Base-by-base conservation (phyloP, 257 asterid genomes). In the Cynanchum wilfordii region DNA sequence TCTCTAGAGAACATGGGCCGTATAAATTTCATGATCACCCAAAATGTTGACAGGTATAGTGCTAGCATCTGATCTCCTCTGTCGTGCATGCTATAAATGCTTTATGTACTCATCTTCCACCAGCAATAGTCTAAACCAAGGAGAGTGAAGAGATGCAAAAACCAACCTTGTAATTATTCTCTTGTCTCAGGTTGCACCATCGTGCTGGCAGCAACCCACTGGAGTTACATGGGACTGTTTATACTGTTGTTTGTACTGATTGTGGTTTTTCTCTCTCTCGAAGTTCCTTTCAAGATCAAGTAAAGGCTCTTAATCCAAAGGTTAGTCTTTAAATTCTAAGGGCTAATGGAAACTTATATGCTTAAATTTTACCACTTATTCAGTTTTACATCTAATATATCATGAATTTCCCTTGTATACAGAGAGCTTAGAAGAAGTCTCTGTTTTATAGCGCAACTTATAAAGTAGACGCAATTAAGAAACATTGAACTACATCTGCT, bases 121-220 rank as follows among this genome's bases (percentile, higher is more conserved):
- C 51, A 44, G 57, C 24, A 59, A 17, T 65, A 36, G 13, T 30
- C 29, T 5, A 50, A 15, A 50, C 10, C 27, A 69, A 20, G 59
- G 10, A 4, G 71, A 17, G 1, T 22, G 19, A 70, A 10, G 51
- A 52, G 25, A 13, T 25, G 27, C 19, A 47, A 52, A 30, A 25
- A 22, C 15, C 15, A 27, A 52, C 78, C 17, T 54, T 51, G 5
- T 10, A 56, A 17, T 38, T 15, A 4, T 51, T 50, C 20, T 70
- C 57, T 73, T 20, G 71, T 74, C 74, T 56, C 88, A 94, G 99
- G 85, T 84, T 94, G 83, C 99, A 94, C 75, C 99, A 94, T 82
- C 92, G 89, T 74, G 96, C 97, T 71, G 99, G 99, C 55, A 91
- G 97, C 84, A 91, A 86, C 75, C 99, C 99, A 66, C 90, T 94